These are phyloP conservation scores for Chrysosporium queenslandicum DNA, from an alignment of 2,329 filamentous ascomycete genomes.

Conservation along the genomic window DNA sequence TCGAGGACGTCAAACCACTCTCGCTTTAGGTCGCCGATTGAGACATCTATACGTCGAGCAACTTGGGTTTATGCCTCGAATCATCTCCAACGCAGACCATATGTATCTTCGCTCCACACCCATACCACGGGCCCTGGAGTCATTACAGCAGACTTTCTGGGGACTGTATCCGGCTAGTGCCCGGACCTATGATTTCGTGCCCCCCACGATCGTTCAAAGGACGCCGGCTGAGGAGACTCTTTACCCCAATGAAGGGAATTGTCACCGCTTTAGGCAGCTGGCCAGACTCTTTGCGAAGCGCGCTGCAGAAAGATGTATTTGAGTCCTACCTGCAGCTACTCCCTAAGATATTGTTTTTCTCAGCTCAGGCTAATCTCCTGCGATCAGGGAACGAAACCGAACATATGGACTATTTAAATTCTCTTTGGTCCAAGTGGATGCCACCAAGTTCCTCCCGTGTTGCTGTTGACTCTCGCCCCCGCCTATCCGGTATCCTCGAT, in stretches of 20 bases:
- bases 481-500: slow-evolving; percentile 86
- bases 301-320: slow-evolving; percentile 54
- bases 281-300: slow-evolving; percentile 61
- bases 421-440: slow-evolving; percentile 75
- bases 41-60: slow-evolving; percentile 65
- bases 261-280: slow-evolving; percentile 60
- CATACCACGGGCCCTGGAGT: slow-evolving; percentile 65
- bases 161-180: slow-evolving; percentile 59
- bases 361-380: background rate
- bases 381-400: slow-evolving; percentile 53
- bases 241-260: slow-evolving; percentile 67
- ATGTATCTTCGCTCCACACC: slow-evolving; percentile 67
- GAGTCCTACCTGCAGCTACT: background rate
- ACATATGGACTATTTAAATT: slow-evolving; percentile 76
- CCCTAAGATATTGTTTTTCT: background rate
- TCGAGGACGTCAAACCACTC: slow-evolving; percentile 61
- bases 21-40: slow-evolving; percentile 56
- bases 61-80: slow-evolving; percentile 57
- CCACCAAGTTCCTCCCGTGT: slow-evolving; percentile 57
- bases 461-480: slow-evolving; percentile 72
- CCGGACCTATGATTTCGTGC: slow-evolving; percentile 45
- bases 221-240: slow-evolving; percentile 62
- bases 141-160: slow-evolving; percentile 62
- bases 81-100: slow-evolving; percentile 47
- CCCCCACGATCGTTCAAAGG: slow-evolving; percentile 57